Percentiles rank a stretch among this genome's conserved stretches.
phyloP scores from a whole-genome alignment of 768 basidiomycete species.

The Panellus pusillus region DNA sequence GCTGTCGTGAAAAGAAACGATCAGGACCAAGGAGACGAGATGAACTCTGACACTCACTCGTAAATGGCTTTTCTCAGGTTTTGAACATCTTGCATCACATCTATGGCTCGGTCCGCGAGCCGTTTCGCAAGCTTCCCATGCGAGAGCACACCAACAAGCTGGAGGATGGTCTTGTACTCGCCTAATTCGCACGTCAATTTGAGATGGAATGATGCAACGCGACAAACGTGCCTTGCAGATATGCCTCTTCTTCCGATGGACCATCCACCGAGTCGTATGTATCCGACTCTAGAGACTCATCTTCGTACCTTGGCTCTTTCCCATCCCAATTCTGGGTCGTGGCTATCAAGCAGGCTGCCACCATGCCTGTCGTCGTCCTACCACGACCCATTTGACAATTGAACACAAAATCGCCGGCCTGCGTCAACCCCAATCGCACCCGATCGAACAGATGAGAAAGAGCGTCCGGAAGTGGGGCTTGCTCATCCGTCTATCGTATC shows the following conservation, averaged over 20 bases:
- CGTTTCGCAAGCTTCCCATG: slow-evolving; percentile 93
- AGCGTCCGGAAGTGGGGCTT: slow-evolving; percentile 89
- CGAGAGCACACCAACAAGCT: slow-evolving; percentile 88
- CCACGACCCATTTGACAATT: slow-evolving; percentile 97
- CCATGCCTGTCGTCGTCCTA: slow-evolving; percentile 95
- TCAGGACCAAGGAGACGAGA: not conserved
- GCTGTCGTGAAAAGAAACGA: slow-evolving; percentile 39
- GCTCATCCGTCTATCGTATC: slow-evolving; percentile 81
- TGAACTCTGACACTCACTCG: slow-evolving; percentile 56
- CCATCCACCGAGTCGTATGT: slow-evolving; percentile 76
- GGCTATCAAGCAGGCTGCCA: slow-evolving; percentile 83
- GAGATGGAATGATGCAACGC: not conserved
- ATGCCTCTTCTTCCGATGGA: slow-evolving; percentile 84
- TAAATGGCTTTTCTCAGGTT: slow-evolving; percentile 95
- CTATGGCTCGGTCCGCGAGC: slow-evolving; percentile 84
- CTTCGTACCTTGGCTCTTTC: slow-evolving; percentile 38
- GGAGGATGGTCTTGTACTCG: slow-evolving; percentile 95
- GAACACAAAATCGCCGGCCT: slow-evolving; percentile 81
- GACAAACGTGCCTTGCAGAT: slow-evolving; percentile 65
- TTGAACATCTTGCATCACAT: slow-evolving; percentile 95
- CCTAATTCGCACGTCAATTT: slow-evolving; percentile 44
- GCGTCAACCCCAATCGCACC: slow-evolving; percentile 55
- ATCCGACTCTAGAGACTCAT: slow-evolving; percentile 33
- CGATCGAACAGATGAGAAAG: slow-evolving; percentile 78
- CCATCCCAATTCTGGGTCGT: slow-evolving; percentile 63